These are phyloP conservation scores for Albizia julibrissin DNA, from an alignment of 306 rosid species.

Conservation along the genomic window DNA sequence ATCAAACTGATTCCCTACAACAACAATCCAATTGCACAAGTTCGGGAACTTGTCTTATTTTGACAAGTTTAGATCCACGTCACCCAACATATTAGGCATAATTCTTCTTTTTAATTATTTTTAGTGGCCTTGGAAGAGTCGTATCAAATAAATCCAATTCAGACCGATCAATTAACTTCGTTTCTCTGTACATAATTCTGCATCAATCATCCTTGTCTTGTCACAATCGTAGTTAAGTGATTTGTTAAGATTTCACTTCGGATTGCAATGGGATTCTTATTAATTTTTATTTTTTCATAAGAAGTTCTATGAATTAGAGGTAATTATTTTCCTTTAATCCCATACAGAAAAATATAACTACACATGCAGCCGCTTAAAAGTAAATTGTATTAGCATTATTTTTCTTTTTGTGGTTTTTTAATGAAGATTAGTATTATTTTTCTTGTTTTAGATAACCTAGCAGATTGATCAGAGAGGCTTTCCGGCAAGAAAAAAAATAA, in stretches of 20 bases:
- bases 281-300: background rate
- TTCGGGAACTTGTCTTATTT: background rate
- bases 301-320: background rate
- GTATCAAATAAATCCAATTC: background rate
- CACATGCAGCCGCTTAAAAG: too few species aligned
- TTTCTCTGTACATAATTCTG: background rate
- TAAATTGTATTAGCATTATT: too few species aligned
- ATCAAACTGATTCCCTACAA: too few species aligned
- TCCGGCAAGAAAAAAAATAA: too few species aligned
- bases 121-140: background rate
- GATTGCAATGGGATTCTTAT: background rate
- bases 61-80: background rate
- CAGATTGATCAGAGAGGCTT: background rate
- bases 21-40: background rate
- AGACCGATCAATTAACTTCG: background rate
- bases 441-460: too few species aligned
- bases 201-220: background rate
- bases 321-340: background rate
- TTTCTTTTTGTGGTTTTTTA: too few species aligned
- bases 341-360: too few species aligned
- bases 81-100: background rate
- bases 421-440: too few species aligned
- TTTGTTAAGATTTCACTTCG: background rate
- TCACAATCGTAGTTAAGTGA: background rate
- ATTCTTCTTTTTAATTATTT: too few species aligned